Percentiles rank a stretch among this genome's conserved stretches.
Evolutionary conservation across 257 asterid species (phyloP).

Genomic region (Lavandula angustifolia): DNA sequence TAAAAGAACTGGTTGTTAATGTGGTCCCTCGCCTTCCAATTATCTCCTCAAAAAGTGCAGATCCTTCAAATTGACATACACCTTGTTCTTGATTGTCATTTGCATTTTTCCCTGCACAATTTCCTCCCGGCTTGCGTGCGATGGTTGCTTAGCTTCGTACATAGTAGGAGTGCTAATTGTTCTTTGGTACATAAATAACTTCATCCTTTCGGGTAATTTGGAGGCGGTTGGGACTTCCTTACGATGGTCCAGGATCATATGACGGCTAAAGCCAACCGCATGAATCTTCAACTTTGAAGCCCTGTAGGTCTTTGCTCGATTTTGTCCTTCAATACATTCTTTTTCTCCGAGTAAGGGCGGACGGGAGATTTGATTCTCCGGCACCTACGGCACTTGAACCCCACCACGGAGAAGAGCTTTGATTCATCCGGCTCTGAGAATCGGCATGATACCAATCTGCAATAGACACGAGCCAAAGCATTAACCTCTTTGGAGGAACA

Average conservation of each 20-base stretch:
- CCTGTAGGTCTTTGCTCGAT: slow-evolving; percentile 31
- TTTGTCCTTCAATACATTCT: slow-evolving; percentile 41
- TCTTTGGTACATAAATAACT: slow-evolving; percentile 17
- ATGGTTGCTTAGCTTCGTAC: slow-evolving; percentile 38
- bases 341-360: slow-evolving; percentile 60
- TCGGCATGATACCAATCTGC: slow-evolving; percentile 93
- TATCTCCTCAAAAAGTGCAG: slow-evolving; percentile 38
- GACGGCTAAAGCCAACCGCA: slow-evolving; percentile 35
- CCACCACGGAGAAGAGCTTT: slow-evolving; percentile 45
- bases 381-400: slow-evolving; percentile 84
- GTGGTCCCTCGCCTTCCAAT: slow-evolving; percentile 28
- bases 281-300: slow-evolving; percentile 39
- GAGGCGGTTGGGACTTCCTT: slow-evolving; percentile 28
- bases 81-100: slow-evolving; percentile 43
- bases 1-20: slow-evolving; percentile 17
- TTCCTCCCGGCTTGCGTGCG: slow-evolving; percentile 31
- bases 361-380: slow-evolving; percentile 69
- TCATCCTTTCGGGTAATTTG: slow-evolving; percentile 28
- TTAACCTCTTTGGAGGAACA: slow-evolving; percentile 19
- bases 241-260: slow-evolving; percentile 26
- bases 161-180: slow-evolving; percentile 30
- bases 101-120: slow-evolving; percentile 36
- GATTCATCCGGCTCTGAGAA: slow-evolving; percentile 69
- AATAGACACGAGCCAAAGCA: slow-evolving; percentile 30
- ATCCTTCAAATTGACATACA: slow-evolving; percentile 18